phyloP scores from a whole-genome alignment of 2,329 filamentous ascomycete genomes.

The Cladosporium colombiae region DNA sequence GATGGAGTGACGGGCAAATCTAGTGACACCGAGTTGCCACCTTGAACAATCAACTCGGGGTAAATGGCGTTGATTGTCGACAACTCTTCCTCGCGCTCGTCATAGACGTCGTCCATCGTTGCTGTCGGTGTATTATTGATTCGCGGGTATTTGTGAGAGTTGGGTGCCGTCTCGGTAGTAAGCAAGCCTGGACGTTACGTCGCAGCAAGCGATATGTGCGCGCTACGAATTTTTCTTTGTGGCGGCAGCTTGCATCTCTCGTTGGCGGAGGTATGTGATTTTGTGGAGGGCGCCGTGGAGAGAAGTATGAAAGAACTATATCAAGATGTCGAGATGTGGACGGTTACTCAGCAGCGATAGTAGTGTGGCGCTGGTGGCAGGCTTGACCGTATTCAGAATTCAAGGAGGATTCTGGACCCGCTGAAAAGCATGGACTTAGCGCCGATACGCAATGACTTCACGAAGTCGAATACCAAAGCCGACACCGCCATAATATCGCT shows the following conservation, averaged over 20 bases:
- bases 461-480: background rate
- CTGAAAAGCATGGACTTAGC: background rate
- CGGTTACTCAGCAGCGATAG: background rate
- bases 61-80: conserved; percentile 62
- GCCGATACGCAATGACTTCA: conserved; percentile 4
- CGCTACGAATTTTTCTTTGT: background rate
- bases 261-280: background rate
- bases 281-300: background rate
- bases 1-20: conserved; percentile 58
- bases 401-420: background rate
- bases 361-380: background rate
- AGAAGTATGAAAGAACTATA: background rate
- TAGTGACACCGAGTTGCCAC: conserved; percentile 53
- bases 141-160: background rate
- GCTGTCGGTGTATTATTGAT: background rate
- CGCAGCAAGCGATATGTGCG: background rate
- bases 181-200: background rate
- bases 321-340: background rate
- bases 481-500: background rate
- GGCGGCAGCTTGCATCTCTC: background rate
- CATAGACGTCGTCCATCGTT: conserved; percentile 44
- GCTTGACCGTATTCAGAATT: background rate
- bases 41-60: conserved; percentile 58
- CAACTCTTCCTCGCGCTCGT: conserved; percentile 62
- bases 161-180: background rate